Evolutionary conservation across 2,329 filamentous ascomycete genomes (phyloP).

Genomic region (Paecilomyces niveus): DNA sequence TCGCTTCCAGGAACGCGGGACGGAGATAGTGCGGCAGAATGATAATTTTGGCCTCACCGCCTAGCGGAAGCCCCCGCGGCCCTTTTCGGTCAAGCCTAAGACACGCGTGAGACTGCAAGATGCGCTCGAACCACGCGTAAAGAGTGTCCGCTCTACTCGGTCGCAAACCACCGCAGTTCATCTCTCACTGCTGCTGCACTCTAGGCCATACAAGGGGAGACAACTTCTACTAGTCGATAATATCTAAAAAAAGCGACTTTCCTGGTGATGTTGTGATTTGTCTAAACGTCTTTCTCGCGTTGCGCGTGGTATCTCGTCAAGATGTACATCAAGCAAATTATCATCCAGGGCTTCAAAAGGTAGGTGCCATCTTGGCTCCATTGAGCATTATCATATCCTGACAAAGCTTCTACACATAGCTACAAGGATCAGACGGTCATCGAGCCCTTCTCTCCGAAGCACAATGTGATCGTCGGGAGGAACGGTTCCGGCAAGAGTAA

Average conservation of each 20-base stretch:
- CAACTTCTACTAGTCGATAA: neutral
- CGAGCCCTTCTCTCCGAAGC: conserved; percentile 93
- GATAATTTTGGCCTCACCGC: neutral
- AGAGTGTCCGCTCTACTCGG: neutral
- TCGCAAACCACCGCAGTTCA: neutral
- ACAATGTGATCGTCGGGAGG: conserved; percentile 97
- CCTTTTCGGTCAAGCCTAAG: neutral
- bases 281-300: neutral
- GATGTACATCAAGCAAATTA: conserved; percentile 99
- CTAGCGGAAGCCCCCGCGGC: neutral
- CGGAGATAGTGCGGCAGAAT: neutral
- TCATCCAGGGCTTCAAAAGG: conserved; percentile 99
- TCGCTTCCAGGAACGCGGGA: neutral
- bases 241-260: neutral
- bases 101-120: neutral
- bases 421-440: conserved; percentile 99
- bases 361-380: conserved; percentile 32
- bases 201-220: neutral
- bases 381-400: conserved; percentile 5
- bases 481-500: conserved; percentile 99
- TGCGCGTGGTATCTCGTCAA: conserved; percentile 22
- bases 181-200: neutral
- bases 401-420: conserved; percentile 42
- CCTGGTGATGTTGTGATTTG: neutral
- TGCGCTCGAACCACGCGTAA: neutral